Base-by-base conservation (phyloP, 345 rosid genomes). In the Corchorus olitorius region DNA sequence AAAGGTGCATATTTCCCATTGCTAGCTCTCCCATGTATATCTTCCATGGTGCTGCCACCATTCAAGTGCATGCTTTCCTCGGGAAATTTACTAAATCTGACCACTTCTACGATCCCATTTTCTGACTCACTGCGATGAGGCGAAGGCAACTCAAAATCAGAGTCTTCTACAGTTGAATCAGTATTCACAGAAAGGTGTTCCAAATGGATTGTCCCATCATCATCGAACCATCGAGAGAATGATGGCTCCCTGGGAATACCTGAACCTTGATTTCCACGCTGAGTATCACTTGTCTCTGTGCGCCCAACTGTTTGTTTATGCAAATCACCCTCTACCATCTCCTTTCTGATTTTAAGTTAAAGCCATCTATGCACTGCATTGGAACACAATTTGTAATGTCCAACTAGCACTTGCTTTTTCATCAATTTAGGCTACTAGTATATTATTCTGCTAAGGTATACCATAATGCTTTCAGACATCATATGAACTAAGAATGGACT, bases 31-130 rank as follows among this genome's bases (percentile, higher is more conserved):
- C 66, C 87, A 74, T 81, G 17, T 65, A 72, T 63, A 72, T 60
- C 60, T 34, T 82, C 84, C 52, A 72, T 20, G 54, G 73, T 50
- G 72, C 58, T 69, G 76, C 82, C 78, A 80, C 88, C 87, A 66
- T 86, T 88, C 77, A 84, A 77, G 52, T 87, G 86, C 86, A 80
- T 58, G 72, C 67, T 88, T 78, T 75, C 84, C 80, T 85, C 87
- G 81, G 73, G 77, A 82, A 78, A 77, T 20, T 62, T 67, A 79
- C 59, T 41, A 60, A 16, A 74, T 66, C 77, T 77, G 48, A 62
- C 68, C 74, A 66, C 62, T 64, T 73, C 79, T 81, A 79, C 54
- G 66, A 52, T 43, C 68, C 67, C 77, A 70, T 74, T 85, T 34
- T 76, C 84, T 76, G 74, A 72, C 70, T 71, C 79, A 27, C 80